Conservation (phyloP, 805 yeast species). For the Ogataea populi-albae region DNA sequence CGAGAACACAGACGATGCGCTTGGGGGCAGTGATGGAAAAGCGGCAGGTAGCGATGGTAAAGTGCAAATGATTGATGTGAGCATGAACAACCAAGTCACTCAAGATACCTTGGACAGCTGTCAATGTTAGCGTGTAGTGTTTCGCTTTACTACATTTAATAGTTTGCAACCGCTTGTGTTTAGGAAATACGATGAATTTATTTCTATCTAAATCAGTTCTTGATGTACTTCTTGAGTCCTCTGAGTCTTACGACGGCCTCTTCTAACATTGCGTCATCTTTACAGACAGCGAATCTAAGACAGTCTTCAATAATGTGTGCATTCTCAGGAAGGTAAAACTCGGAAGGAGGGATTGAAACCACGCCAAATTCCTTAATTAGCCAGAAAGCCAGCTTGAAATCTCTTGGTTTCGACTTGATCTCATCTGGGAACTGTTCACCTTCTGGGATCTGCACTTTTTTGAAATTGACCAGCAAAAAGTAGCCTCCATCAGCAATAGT, state of each 20-base stretch:
- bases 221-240: conserved; percentile 63
- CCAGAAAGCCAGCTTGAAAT: conserved; percentile 91
- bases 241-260: conserved; percentile 78
- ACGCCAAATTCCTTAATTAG: conserved; percentile 88
- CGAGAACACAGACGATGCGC: conserved; percentile 25
- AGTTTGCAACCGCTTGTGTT: not conserved
- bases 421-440: conserved; percentile 65
- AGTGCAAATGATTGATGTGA: conserved; percentile 44
- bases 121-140: conserved; percentile 34
- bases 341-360: conserved; percentile 97
- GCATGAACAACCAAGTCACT: conserved; percentile 33
- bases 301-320: conserved; percentile 78
- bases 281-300: conserved; percentile 93
- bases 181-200: not conserved
- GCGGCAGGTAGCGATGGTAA: conserved; percentile 22
- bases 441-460: conserved; percentile 74
- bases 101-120: conserved; percentile 36
- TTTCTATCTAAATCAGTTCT: not conserved
- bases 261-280: conserved; percentile 75
- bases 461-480: conserved; percentile 83
- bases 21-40: conserved; percentile 16
- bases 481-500: conserved; percentile 93
- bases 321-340: conserved; percentile 71
- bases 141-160: not conserved
- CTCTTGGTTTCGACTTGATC: conserved; percentile 66